Evolutionary conservation across 179 eudicot genomes (phyloP).

Genomic region (Patellifolia procumbens): DNA sequence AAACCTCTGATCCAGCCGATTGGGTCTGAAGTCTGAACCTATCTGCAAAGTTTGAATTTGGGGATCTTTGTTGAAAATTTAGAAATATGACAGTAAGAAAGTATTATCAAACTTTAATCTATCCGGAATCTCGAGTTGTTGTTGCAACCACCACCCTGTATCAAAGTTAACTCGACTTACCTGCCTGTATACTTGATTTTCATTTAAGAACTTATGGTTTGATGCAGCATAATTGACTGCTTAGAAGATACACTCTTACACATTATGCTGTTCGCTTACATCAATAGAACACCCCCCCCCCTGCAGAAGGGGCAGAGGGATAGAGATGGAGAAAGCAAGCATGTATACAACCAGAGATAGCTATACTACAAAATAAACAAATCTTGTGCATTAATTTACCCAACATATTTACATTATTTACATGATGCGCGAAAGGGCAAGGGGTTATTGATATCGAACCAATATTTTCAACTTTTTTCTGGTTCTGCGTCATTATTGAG

Average conservation of each 20-base stretch:
- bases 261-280: no score
- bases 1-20: no score
- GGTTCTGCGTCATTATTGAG: constrained; percentile 46
- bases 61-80: no score
- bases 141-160: background rate
- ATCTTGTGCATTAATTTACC: background rate
- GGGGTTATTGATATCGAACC: background rate
- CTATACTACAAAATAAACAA: background rate
- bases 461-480: constrained; percentile 31
- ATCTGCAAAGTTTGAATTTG: no score
- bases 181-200: no score
- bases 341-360: background rate
- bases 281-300: no score
- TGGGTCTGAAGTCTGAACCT: no score
- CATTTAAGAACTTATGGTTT: no score
- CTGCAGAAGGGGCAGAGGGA: background rate
- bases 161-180: no score
- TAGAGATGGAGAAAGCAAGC: background rate
- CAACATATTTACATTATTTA: background rate
- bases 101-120: background rate
- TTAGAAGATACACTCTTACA: no score
- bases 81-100: background rate
- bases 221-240: no score
- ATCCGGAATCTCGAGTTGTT: background rate
- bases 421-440: background rate